Evolutionary conservation across 257 asterid species (phyloP).

Genomic region (Capsicum rhomboideum): DNA sequence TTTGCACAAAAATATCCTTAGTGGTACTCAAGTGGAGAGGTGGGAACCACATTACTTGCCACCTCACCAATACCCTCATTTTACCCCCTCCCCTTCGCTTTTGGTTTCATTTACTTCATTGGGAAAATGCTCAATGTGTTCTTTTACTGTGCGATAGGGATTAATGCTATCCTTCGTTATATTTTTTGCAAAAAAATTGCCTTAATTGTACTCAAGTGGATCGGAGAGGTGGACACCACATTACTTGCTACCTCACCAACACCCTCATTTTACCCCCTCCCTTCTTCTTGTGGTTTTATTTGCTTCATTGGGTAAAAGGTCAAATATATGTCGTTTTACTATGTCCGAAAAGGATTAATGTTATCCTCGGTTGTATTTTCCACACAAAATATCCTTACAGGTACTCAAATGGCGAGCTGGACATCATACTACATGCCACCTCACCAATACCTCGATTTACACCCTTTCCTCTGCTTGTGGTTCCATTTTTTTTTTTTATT

Average conservation of each 20-base stretch:
- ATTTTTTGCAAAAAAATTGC: neutral
- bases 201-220: too few relatives aligned
- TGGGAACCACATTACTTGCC: too few relatives aligned
- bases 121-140: rapidly evolving
- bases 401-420: neutral
- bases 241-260: too few relatives aligned
- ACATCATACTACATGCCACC: neutral
- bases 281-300: too few relatives aligned
- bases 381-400: neutral
- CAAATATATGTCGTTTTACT: rapidly evolving
- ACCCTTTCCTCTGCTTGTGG: neutral
- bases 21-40: too few relatives aligned
- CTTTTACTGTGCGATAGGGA: neutral
- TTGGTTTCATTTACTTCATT: neutral
- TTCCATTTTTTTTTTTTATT: neutral
- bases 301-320: neutral
- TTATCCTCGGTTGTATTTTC: neutral
- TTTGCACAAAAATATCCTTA: too few relatives aligned
- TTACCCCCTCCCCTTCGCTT: too few relatives aligned
- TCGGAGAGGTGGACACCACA: neutral
- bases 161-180: neutral
- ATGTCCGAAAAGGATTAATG: neutral
- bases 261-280: too few relatives aligned
- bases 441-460: too few relatives aligned
- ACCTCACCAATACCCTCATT: too few relatives aligned